Base-by-base conservation (phyloP, 352 stramenopile genomes). In the Pythium rhizo-oryzae region DNA sequence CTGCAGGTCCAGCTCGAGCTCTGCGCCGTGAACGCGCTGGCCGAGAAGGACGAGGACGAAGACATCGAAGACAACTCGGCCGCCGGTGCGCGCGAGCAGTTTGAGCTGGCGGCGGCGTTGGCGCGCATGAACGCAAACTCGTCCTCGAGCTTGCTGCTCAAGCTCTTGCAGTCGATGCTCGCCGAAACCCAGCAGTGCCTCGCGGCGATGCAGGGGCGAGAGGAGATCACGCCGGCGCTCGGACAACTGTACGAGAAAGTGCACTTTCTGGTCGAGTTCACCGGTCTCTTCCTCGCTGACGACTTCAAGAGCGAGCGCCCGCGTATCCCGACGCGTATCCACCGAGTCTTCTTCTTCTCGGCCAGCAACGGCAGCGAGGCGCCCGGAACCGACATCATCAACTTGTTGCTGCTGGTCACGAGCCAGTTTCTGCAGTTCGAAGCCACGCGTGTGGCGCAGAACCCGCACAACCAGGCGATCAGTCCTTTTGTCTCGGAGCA, bases 401-500 rank as follows among this genome's bases (percentile, higher is more conserved):
- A 76, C 28, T 71, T 94, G 37, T 73, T 91, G 12, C 59, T 92
- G 67, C 61, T 91, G 21, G 63, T 94, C 16, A 82, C 91, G 77
- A 93, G 75, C 51, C 72, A 92, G 24, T 53, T 94, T 30, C 65
- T 94, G 15, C 80, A 91, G 33, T 89, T 91, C 49, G 87, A 96
- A 56, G 73, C 78, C 0, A 79, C 76, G 8, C 82, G 82, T 4
- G 73, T 96, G 13, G 78, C 77, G 5, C 69, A 80, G 50, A 89
- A 82, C 51, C 79, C 87, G 8, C 68, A 72, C 23, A 93, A 82
- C 24, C 64, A 76, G 28, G 75, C 67, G 37, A 68, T 94, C 19
- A 96, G 88, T 71, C 88, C 88, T 9, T 94, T 93, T 62, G 81
- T 96, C 33, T 90, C 85, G 4, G 88, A 96, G 74, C 79, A 87